phyloP scores from a whole-genome alignment of 139 green algal genomes.

The Mesostigma viride region DNA sequence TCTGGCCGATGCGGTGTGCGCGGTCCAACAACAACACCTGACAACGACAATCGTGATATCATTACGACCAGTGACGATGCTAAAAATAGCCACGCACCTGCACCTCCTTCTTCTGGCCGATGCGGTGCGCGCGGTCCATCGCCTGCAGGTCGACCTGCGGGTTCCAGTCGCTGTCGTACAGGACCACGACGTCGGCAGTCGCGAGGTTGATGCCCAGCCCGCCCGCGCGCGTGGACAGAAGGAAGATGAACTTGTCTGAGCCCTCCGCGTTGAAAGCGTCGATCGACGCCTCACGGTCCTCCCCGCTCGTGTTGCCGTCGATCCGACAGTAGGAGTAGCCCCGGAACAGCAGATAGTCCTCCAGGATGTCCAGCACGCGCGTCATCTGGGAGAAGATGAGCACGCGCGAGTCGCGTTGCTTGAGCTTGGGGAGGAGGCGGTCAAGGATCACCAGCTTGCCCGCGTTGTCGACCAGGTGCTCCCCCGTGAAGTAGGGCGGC shows the following conservation, averaged over 20 bases:
- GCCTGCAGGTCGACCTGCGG: constrained; percentile 78
- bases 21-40: too few species aligned
- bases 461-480: constrained; percentile 71
- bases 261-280: constrained; percentile 76
- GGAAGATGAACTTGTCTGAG: constrained; percentile 86
- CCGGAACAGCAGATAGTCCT: constrained; percentile 84
- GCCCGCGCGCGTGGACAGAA: constrained; percentile 87
- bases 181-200: constrained; percentile 91
- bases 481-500: constrained; percentile 80
- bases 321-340: constrained; percentile 84
- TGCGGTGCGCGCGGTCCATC: constrained; percentile 96
- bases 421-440: constrained; percentile 73
- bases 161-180: constrained; percentile 92
- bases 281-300: constrained; percentile 86
- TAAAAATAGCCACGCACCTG: constrained; percentile 84
- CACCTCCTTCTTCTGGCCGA: constrained; percentile 99
- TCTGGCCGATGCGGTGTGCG: constrained; percentile 89
- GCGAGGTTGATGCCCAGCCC: constrained; percentile 95
- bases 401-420: constrained; percentile 60
- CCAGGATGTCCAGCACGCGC: constrained; percentile 88
- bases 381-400: constrained; percentile 92
- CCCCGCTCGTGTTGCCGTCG: constrained; percentile 89
- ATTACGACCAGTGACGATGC: too few species aligned
- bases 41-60: too few species aligned
- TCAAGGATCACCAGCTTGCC: constrained; percentile 87